Base-by-base conservation (phyloP, 345 rosid species). In the Acer yangbiense region DNA sequence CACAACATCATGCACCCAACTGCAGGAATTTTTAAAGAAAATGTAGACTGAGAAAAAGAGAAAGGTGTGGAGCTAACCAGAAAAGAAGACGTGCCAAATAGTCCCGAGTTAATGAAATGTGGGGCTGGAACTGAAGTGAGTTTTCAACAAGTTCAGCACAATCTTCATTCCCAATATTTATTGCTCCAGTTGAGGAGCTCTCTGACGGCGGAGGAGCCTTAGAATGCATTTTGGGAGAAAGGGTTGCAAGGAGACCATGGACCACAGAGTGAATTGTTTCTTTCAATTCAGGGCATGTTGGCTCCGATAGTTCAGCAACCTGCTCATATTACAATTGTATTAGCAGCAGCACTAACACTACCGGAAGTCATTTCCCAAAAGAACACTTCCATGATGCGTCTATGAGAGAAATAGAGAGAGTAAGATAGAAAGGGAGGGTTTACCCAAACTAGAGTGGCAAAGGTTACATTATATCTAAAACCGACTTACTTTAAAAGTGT, bases 271-370 rank as follows among this genome's bases (percentile, higher is more conserved):
- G 87, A 69, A 93, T 92, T 9, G 89, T 83, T 78, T 92, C 96
- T 85, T 90, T 93, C 68, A 93, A 76, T 77, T 93, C 98, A 3
- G 89, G 84, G 41, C 88, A 86, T 7, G 96, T 87, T 3, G 98
- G 97, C 88, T 95, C 99, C 50, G 99, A 93, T 66, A 95, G 87
- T 86, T 93, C 99, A 73, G 94, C 98, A 50, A 95, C 97, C 98
- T 93, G 90, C 76, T 81, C 82, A 79, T 32, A 63, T 32, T 66
- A 60, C 67, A 69, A 60, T 21, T 44, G 55, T 7, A 52, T 76
- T 41, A 77, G 81, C 61, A 43, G 23, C 4, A 44, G 72, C 2
- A 63, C 4, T 46, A 54, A 27, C 41, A 78, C 7, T 18, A 32
- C 18, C n/a, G 5, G 25, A 74, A 64, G 70, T 54, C 21, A 61